Conservation (phyloP, 441 rosid genomes). For the Eugenia klotzschiana region DNA sequence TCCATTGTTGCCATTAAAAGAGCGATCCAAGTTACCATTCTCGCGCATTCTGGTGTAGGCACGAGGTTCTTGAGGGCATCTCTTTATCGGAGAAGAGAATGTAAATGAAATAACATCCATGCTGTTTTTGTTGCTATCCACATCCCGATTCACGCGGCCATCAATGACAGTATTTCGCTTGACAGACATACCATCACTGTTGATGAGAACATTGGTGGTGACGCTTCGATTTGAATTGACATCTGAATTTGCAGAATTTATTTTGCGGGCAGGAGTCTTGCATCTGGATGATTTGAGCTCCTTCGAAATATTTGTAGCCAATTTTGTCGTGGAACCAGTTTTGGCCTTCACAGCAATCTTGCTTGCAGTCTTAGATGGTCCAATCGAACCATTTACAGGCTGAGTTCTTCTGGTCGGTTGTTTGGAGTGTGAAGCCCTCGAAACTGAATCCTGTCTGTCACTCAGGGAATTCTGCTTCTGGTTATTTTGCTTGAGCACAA, state of each 20-base stretch:
- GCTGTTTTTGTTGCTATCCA: conserved; percentile 27
- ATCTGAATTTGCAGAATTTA: conserved; percentile 17
- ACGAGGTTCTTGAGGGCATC: conserved; percentile 10
- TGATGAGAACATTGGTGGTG: conserved; percentile 16
- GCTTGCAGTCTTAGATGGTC: conserved; percentile 22
- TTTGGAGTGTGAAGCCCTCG: conserved; percentile 18
- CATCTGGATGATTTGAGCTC: conserved; percentile 19
- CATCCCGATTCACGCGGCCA: conserved; percentile 10
- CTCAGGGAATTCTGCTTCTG: conserved; percentile 51
- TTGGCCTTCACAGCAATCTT: conserved; percentile 31
- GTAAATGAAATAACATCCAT: conserved; percentile 85
- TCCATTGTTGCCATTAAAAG: conserved; percentile 12
- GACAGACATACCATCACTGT: conserved; percentile 21
- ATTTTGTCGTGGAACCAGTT: conserved; percentile 20
- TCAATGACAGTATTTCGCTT: conserved; percentile 29
- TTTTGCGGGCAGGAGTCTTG: conserved; percentile 28
- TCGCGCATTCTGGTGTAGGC: conserved; percentile 8
- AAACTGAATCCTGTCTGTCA: conserved; percentile 16
- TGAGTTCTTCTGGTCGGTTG: conserved; percentile 24
- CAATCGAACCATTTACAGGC: conserved; percentile 14
- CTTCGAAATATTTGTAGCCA: conserved; percentile 11
- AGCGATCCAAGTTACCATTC: conserved; percentile 9
- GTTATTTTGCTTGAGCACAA: conserved; percentile 44
- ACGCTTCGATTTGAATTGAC: conserved; percentile 11
- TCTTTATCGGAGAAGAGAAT: conserved; percentile 67